These are phyloP conservation scores for Guadua angustifolia DNA, from an alignment of 176 grass and related monocot species.

Conservation along the genomic window DNA sequence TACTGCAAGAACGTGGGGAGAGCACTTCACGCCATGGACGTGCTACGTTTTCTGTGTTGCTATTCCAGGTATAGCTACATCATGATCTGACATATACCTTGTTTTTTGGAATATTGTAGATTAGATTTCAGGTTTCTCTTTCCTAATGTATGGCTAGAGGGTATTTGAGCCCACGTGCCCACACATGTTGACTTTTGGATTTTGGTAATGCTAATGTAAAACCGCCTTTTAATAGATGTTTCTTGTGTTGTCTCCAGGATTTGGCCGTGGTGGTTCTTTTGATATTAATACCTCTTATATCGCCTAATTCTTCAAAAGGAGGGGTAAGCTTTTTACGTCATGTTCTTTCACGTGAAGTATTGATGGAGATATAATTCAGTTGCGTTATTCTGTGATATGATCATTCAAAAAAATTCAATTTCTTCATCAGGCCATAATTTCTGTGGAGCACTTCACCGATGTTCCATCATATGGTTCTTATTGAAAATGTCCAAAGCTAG, in stretches of 20 bases:
- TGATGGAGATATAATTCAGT: background rate
- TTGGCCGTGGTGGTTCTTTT: constrained; percentile 95
- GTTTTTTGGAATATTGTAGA: constrained; percentile 17
- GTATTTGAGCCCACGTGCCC: background rate
- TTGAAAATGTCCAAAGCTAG: background rate
- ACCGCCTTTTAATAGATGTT: constrained; percentile 39
- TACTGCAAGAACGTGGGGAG: constrained; percentile 97
- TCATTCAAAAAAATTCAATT: background rate
- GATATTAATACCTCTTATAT: constrained; percentile 96
- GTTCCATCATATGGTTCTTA: background rate
- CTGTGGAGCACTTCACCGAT: constrained; percentile 17
- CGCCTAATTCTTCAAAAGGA: constrained; percentile 99
- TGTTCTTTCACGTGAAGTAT: constrained; percentile 6
- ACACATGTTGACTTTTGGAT: background rate
- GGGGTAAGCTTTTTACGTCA: constrained; percentile 77
- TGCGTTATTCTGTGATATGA: constrained; percentile 17
- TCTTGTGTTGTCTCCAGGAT: constrained; percentile 62
- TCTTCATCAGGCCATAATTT: background rate
- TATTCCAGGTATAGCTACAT: constrained; percentile 79
- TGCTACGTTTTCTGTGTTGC: constrained; percentile 94
- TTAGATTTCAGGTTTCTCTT: constrained; percentile 30
- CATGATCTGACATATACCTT: background rate
- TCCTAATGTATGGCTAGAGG: constrained; percentile 1
- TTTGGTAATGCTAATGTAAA: constrained; percentile 31
- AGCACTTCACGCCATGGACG: constrained; percentile 97